Conservation (phyloP, 2,329 filamentous ascomycete genomes). For the Colletotrichum tabaci region DNA sequence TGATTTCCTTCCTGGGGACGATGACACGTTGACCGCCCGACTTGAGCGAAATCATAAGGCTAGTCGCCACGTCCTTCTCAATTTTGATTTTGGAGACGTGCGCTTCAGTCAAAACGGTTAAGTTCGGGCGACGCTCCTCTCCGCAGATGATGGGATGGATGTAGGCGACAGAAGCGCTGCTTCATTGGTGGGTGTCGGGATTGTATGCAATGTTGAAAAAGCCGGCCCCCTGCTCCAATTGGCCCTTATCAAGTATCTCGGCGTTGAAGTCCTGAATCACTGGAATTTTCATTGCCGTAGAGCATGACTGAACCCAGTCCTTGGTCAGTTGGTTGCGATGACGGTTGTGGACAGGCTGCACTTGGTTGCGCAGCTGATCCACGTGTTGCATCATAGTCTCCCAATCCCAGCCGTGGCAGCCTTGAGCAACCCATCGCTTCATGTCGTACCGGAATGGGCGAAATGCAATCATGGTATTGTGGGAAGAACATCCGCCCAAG, state of each 20-base stretch:
- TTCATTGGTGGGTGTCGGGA: slow-evolving; percentile 86
- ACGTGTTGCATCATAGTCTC: slow-evolving; percentile 84
- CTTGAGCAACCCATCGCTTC: slow-evolving; percentile 83
- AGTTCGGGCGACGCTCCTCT: slow-evolving; percentile 85
- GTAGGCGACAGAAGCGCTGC: slow-evolving; percentile 91
- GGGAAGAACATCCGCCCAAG: slow-evolving; percentile 90
- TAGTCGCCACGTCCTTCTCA: slow-evolving; percentile 76
- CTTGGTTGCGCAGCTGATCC: slow-evolving; percentile 89
- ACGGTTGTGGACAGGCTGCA: slow-evolving; percentile 87
- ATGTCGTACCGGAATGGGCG: slow-evolving; percentile 91
- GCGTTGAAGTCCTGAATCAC: slow-evolving; percentile 89
- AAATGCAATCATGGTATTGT: slow-evolving; percentile 96
- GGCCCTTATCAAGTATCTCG: slow-evolving; percentile 81
- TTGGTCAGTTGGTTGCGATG: slow-evolving; percentile 93
- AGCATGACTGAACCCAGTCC: slow-evolving; percentile 90
- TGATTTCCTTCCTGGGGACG: slow-evolving; percentile 70
- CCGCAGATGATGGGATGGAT: slow-evolving; percentile 91
- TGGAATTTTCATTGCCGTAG: slow-evolving; percentile 83
- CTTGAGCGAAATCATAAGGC: slow-evolving; percentile 76
- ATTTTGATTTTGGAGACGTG: slow-evolving; percentile 90
- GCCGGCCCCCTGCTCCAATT: slow-evolving; percentile 82
- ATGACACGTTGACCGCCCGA: slow-evolving; percentile 69
- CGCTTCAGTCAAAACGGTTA: slow-evolving; percentile 88
- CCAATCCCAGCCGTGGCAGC: slow-evolving; percentile 92
- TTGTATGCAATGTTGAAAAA: slow-evolving; percentile 96